Base-by-base conservation (phyloP, 2,329 filamentous ascomycete genomes). In the Sclerotinia borealis region DNA sequence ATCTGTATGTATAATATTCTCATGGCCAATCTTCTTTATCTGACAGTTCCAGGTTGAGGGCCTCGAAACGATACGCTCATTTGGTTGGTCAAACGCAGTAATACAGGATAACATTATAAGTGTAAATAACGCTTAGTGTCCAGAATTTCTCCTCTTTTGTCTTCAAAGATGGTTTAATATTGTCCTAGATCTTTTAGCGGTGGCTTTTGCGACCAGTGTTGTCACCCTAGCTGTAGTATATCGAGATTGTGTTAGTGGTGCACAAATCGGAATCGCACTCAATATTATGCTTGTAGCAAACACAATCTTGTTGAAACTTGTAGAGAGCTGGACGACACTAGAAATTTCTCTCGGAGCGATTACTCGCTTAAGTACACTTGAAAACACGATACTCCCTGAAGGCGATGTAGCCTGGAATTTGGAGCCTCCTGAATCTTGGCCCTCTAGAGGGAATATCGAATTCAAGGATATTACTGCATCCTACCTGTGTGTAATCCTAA, bases 301-400 rank as follows among this genome's bases (percentile, higher is more conserved):
- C 34, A 68, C 50, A 19, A 70, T 68, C 17, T 37, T 72, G 3
- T 41, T 69, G 1, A 64, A 64, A 17, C 52, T 77, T 0, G 64
- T 74, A 11, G 76, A 76, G 22, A 79, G 76, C 49, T 87, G 83
- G 82, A 85, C 83, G 0, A 78, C 77, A 39, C 73, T 87, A 15
- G 84, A 87, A 67, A 85, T 82, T 0, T 79, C 80, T 50, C 79
- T 87, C 51, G 84, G 84, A 11, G 83, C 83, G 9, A 78, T 87
- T 27, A 76, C 80, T 15, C 78, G 84, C 31, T 77, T 85, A 67
- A 83, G 81, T 69, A 76, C 77, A 17, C 83, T 85, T 63, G 78
- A 77, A 3, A 74, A 76, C 67, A 76, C 81, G 61, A 73, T 72
- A 60, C 71, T 73, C 5, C 67, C 63, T 4, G 80, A 83, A 66